Evolutionary conservation across 139 green algal genomes (phyloP).

Genomic region (Coelastrella sp.): DNA sequence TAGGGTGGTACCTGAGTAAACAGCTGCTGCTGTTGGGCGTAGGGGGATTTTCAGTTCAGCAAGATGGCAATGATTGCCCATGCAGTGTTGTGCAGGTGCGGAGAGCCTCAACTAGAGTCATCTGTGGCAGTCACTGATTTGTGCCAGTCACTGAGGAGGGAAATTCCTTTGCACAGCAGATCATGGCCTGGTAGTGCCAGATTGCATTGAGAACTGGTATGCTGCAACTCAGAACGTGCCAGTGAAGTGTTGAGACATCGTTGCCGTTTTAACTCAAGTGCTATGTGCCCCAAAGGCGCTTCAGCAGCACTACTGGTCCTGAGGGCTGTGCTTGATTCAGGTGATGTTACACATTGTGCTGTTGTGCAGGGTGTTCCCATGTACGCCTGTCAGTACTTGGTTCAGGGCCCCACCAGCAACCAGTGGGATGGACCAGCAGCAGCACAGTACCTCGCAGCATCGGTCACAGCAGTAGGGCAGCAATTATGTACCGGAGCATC

Average conservation of each 20-base stretch:
- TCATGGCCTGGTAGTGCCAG: neutral
- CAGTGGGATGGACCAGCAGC: neutral
- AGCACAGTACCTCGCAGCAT: slow-evolving; percentile 10
- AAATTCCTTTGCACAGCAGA: neutral
- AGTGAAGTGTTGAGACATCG: too few relatives aligned
- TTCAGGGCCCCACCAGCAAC: neutral
- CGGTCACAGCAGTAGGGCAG: neutral
- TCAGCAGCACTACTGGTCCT: neutral
- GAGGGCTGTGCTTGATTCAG: neutral
- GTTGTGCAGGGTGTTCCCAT: neutral
- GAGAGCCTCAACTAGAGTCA: neutral
- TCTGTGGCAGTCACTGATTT: neutral
- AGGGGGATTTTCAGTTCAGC: neutral
- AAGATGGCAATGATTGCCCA: neutral
- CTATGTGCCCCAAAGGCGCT: neutral
- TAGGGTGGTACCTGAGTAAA: neutral
- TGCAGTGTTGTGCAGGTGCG: slow-evolving; percentile 6
- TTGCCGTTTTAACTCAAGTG: too few relatives aligned
- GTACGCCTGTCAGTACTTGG: slow-evolving; percentile 1
- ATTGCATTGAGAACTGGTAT: neutral
- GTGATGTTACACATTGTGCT: neutral
- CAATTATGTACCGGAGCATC: neutral
- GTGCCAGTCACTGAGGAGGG: neutral
- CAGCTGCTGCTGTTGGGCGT: slow-evolving; percentile 10
- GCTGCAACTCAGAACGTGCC: neutral